Percentiles rank a stretch among this genome's conserved stretches.
Evolutionary conservation across 352 stramenopile genomes (phyloP).

Genomic region (Pythium brassicae): DNA sequence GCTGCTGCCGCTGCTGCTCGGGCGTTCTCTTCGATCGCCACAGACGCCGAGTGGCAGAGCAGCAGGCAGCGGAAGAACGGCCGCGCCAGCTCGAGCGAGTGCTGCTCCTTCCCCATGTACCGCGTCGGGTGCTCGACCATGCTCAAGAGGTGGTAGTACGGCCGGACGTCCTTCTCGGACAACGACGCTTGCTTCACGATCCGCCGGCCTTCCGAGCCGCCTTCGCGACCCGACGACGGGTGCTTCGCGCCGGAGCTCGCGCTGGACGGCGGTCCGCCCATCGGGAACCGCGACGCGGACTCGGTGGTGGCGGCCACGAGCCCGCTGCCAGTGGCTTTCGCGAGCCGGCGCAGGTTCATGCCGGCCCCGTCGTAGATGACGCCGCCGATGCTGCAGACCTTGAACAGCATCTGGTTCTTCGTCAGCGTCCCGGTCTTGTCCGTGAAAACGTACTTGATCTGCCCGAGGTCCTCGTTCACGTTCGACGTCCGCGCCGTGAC

Average conservation of each 20-base stretch:
- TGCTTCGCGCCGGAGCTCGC: slow-evolving; percentile 5
- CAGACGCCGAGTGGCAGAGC: slow-evolving; percentile 76
- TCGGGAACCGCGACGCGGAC: not conserved
- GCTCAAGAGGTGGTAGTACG: slow-evolving; percentile 61
- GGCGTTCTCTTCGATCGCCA: slow-evolving; percentile 41
- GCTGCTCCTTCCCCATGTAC: slow-evolving; percentile 43
- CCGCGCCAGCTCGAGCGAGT: slow-evolving; percentile 51
- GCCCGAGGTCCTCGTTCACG: slow-evolving; percentile 94
- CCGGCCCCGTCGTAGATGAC: slow-evolving; percentile 83
- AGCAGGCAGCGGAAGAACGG: slow-evolving; percentile 81
- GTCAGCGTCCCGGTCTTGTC: slow-evolving; percentile 99
- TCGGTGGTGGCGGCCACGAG: slow-evolving; percentile 4
- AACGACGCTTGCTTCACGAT: slow-evolving; percentile 40
- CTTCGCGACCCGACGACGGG: slow-evolving; percentile 5
- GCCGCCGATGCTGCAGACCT: slow-evolving; percentile 89
- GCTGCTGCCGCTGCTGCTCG: not conserved
- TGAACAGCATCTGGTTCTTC: slow-evolving; percentile 98
- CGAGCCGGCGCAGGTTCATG: slow-evolving; percentile 45
- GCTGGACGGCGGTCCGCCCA: slow-evolving; percentile 1
- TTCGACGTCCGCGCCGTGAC: slow-evolving; percentile 91
- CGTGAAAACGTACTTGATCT: slow-evolving; percentile 99
- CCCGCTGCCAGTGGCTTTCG: slow-evolving; percentile 25
- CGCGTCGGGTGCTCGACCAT: slow-evolving; percentile 58
- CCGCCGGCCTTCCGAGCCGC: slow-evolving; percentile 17
- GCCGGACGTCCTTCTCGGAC: slow-evolving; percentile 64